Evolutionary conservation across 2,329 filamentous ascomycete genomes (phyloP).

Genomic region (Neonectria hederae): DNA sequence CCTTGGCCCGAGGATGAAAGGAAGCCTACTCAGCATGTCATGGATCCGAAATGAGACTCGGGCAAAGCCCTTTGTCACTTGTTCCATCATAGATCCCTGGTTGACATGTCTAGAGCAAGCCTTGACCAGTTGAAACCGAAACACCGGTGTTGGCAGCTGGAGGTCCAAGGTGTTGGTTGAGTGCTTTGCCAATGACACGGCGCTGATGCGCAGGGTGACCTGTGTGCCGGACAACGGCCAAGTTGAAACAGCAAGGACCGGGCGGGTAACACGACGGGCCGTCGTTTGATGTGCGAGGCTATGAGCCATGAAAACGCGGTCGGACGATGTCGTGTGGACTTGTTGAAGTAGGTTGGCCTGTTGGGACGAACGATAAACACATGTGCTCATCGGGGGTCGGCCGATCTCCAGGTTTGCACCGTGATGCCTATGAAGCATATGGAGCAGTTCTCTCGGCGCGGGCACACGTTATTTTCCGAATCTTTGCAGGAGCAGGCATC

Average conservation of each 20-base stretch:
- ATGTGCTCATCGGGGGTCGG: not conserved
- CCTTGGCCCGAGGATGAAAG: slow-evolving; percentile 3
- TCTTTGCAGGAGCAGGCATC: not conserved
- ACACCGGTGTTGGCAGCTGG: slow-evolving; percentile 26
- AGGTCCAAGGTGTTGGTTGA: not conserved
- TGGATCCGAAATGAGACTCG: slow-evolving; percentile 10
- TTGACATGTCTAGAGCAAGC: slow-evolving; percentile 15
- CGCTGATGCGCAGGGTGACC: not conserved
- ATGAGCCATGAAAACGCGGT: not conserved
- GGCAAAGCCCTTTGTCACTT: not conserved
- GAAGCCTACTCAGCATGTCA: not conserved
- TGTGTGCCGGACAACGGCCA: not conserved
- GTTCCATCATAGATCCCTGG: slow-evolving; percentile 1
- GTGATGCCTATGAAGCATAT: not conserved
- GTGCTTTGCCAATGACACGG: not conserved
- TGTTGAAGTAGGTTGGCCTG: not conserved
- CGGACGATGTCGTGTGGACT: not conserved
- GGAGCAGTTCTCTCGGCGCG: not conserved
- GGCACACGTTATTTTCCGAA: not conserved
- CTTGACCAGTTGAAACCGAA: slow-evolving; percentile 25
- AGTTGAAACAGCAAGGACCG: slow-evolving; percentile 19
- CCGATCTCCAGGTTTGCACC: not conserved
- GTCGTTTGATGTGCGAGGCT: not conserved
- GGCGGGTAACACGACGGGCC: not conserved
- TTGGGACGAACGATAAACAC: not conserved